Conservation (phyloP, 2,329 filamentous ascomycete genomes). For the Macrophomina phaseolina region DNA sequence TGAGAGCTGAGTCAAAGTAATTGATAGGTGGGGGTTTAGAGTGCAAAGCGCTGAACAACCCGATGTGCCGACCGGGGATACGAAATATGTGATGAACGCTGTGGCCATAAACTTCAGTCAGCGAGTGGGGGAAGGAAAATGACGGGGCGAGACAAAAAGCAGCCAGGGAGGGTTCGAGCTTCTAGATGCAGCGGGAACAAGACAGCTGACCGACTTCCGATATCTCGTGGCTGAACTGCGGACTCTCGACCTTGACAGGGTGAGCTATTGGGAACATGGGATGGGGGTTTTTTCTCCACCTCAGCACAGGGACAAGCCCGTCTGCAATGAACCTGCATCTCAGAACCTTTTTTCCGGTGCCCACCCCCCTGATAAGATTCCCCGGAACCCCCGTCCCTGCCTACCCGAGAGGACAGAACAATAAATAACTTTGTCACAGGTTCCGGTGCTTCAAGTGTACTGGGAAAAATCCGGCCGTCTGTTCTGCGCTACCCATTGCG, state of each 20-base stretch:
- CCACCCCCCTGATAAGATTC: neutral
- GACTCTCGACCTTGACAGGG: neutral
- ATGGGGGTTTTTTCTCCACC: neutral
- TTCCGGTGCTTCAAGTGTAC: conserved; percentile 20
- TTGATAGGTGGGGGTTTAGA: neutral
- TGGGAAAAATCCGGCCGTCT: neutral
- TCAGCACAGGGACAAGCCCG: conserved; percentile 11
- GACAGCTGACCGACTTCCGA: conserved; percentile 1
- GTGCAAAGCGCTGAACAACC: neutral
- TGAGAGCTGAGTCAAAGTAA: conserved; percentile 1
- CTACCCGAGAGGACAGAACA: neutral
- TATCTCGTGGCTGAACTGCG: neutral
- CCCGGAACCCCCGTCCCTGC: conserved; percentile 3
- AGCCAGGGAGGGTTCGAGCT: neutral
- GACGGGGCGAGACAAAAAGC: neutral
- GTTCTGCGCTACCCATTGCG: conserved; percentile 8
- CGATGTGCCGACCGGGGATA: neutral
- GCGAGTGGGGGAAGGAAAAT: neutral
- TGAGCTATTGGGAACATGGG: neutral
- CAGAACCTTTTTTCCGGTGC: neutral
- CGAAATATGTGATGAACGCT: neutral
- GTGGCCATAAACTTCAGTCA: neutral
- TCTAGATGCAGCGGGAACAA: neutral
- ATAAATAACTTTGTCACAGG: neutral
- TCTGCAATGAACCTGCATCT: conserved; percentile 18